Percentiles rank a stretch among this genome's conserved stretches.
Conservation (phyloP, 768 basidiomycete genomes). For the Xanthoconium stramineum region DNA sequence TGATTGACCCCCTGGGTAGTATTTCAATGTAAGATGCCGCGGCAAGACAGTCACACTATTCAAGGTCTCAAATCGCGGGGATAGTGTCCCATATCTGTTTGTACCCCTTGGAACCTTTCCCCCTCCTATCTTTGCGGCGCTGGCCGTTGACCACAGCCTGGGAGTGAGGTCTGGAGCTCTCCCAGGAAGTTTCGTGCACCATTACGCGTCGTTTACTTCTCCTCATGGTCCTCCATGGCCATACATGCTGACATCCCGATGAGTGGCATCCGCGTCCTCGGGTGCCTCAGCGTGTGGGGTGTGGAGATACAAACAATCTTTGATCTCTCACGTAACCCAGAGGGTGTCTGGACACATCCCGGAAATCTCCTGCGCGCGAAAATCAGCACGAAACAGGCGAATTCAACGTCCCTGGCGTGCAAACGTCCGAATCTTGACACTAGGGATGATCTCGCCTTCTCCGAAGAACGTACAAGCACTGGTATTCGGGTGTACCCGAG, state of each 20-base stretch:
- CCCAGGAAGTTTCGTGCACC: background rate
- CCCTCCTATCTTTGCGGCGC: background rate
- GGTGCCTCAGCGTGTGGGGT: background rate
- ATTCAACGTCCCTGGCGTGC: background rate
- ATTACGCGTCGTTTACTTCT: background rate
- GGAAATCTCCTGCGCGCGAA: background rate
- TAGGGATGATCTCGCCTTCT: too few relatives aligned
- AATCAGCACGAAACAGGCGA: background rate
- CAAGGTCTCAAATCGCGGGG: background rate
- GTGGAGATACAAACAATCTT: constrained; percentile 1
- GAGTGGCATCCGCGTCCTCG: background rate
- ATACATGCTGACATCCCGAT: background rate
- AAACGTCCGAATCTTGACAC: background rate
- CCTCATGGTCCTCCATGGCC: constrained; percentile 1
- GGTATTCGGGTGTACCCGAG: background rate
- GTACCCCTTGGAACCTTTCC: background rate
- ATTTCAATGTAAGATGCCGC: background rate
- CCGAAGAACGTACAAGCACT: too few relatives aligned
- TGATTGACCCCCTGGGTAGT: background rate
- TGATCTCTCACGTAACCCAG: background rate
- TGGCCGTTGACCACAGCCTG: background rate
- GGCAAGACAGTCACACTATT: constrained; percentile 1
- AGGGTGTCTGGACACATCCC: background rate
- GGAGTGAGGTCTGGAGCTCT: background rate
- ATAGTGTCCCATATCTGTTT: background rate